Conservation (phyloP, 192 early-diverging fungal genomes). For the Paraglomus brasilianum region DNA sequence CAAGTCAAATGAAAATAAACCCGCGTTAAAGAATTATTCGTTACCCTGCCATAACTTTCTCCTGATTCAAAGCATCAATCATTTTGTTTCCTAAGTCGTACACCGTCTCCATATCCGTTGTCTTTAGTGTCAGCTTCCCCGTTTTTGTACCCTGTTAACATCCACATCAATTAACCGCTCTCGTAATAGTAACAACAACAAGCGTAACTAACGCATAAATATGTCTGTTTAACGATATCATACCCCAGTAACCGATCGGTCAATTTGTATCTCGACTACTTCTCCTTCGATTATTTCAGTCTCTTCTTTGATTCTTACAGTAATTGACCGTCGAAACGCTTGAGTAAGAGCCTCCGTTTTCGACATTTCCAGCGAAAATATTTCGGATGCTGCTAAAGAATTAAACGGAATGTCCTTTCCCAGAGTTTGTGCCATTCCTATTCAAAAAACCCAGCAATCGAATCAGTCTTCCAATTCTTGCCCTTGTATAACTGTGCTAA, state of each 20-base stretch:
- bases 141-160: slow-evolving; percentile 80
- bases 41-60: slow-evolving; percentile 94
- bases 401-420: slow-evolving; percentile 97
- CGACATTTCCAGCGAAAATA: slow-evolving; percentile 98
- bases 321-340: slow-evolving; percentile 96
- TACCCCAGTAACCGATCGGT: slow-evolving; percentile 87
- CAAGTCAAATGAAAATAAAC: slow-evolving; percentile 23
- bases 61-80: slow-evolving; percentile 96
- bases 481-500: too few relatives aligned
- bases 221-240: too few relatives aligned
- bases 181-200: slow-evolving; percentile 1
- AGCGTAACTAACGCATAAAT: neutral
- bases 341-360: slow-evolving; percentile 98
- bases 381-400: slow-evolving; percentile 95
- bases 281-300: slow-evolving; percentile 98
- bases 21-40: too few relatives aligned
- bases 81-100: slow-evolving; percentile 99
- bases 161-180: neutral
- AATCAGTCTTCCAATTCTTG: too few relatives aligned
- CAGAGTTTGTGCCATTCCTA: slow-evolving; percentile 89
- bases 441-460: too few relatives aligned
- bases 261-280: slow-evolving; percentile 97
- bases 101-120: slow-evolving; percentile 99
- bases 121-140: slow-evolving; percentile 97
- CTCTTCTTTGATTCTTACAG: slow-evolving; percentile 97